These are phyloP conservation scores for Fusarium sp. DNA, from an alignment of 2,329 filamentous ascomycete genomes.

Conservation along the genomic window DNA sequence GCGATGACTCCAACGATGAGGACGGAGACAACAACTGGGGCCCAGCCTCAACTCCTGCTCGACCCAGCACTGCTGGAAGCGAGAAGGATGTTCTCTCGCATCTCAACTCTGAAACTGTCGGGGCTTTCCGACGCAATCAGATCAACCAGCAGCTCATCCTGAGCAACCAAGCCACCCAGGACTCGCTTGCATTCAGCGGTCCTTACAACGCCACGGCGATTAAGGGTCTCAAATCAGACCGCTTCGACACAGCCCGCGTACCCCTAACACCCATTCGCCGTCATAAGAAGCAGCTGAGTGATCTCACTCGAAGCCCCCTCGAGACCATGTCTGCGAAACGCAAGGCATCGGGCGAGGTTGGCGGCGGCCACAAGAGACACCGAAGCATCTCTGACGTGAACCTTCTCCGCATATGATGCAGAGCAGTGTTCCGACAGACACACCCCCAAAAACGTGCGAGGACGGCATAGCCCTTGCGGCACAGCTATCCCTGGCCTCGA, in stretches of 20 bases:
- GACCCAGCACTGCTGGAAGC: slow-evolving; percentile 61
- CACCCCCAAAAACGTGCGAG: slow-evolving; percentile 55
- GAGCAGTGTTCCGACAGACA: slow-evolving; percentile 16
- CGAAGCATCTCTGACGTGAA: slow-evolving; percentile 70
- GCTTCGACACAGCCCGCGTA: slow-evolving; percentile 73
- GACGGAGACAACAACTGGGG: slow-evolving; percentile 63
- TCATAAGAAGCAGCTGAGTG: slow-evolving; percentile 61
- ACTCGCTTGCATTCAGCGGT: slow-evolving; percentile 72
- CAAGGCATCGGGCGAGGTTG: slow-evolving; percentile 62
- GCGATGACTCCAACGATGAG: slow-evolving; percentile 71
- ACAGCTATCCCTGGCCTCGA: slow-evolving; percentile 59
- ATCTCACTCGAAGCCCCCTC: slow-evolving; percentile 62
- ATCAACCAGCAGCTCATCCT: slow-evolving; percentile 71
- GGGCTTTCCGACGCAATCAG: slow-evolving; percentile 80
- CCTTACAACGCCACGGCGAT: slow-evolving; percentile 71
- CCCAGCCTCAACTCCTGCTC: slow-evolving; percentile 63
- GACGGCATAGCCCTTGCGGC: slow-evolving; percentile 55
- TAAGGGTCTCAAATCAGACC: slow-evolving; percentile 73
- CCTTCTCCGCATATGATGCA: slow-evolving; percentile 57
- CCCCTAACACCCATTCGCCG: slow-evolving; percentile 77
- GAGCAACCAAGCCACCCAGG: slow-evolving; percentile 70
- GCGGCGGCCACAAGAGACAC: slow-evolving; percentile 65
- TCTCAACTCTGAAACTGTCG: slow-evolving; percentile 75
- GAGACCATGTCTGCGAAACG: slow-evolving; percentile 64
- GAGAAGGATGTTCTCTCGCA: slow-evolving; percentile 67